A percentile compares a stretch with the other conserved stretches of the same genome.
Evolutionary conservation across 768 basidiomycete species (phyloP).

Genomic region (Hygrocybe coccinea): DNA sequence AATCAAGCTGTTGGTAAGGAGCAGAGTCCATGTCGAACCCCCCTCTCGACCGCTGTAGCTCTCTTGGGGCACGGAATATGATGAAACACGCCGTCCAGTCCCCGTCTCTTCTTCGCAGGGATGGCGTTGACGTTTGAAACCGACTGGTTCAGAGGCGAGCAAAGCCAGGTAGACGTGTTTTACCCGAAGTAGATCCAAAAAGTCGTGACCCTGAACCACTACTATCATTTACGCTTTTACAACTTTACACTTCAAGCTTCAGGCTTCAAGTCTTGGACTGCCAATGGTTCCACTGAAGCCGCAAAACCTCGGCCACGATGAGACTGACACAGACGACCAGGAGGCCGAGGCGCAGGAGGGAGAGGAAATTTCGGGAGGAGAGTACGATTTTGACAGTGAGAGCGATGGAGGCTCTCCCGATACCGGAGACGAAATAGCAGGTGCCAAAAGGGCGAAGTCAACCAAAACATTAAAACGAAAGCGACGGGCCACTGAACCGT

Average conservation of each 20-base stretch:
- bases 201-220: no score
- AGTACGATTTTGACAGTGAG: slow-evolving; percentile 20
- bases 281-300: slow-evolving; percentile 37
- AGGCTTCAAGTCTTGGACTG: no score
- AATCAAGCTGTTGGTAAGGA: slow-evolving; percentile 40
- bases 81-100: neutral
- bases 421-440: slow-evolving; percentile 63
- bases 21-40: slow-evolving; percentile 11
- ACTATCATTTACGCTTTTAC: no score
- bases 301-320: slow-evolving; percentile 39
- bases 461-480: slow-evolving; percentile 80
- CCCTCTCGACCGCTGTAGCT: no score
- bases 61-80: no score
- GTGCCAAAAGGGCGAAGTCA: slow-evolving; percentile 56
- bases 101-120: neutral
- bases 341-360: slow-evolving; percentile 23
- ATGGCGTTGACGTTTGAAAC: neutral
- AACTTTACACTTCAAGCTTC: no score
- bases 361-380: slow-evolving; percentile 10
- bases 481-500: slow-evolving; percentile 69
- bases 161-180: no score
- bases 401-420: slow-evolving; percentile 34
- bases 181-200: no score
- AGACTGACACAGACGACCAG: slow-evolving; percentile 24
- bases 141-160: neutral